phyloP scores from a whole-genome alignment of 2,329 filamentous ascomycete species.

The Hypoxylon sp. region DNA sequence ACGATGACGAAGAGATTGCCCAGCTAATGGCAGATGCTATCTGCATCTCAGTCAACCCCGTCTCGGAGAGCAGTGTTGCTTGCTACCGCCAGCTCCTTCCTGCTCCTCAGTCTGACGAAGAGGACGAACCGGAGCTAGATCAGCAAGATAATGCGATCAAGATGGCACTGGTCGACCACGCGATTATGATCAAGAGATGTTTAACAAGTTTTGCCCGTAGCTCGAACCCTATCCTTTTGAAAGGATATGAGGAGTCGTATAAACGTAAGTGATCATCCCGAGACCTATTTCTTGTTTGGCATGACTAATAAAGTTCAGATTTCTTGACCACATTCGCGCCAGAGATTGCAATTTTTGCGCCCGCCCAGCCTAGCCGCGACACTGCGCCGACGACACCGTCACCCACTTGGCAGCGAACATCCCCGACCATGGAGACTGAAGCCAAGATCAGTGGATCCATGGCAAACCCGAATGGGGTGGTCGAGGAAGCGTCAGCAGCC shows the following conservation, averaged over 20 bases:
- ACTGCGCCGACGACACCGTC: slow-evolving; percentile 56
- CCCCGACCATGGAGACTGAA: slow-evolving; percentile 48
- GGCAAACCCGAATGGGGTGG: slow-evolving; percentile 49
- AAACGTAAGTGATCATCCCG: slow-evolving; percentile 66
- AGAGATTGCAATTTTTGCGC: slow-evolving; percentile 73
- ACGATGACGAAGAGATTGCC: slow-evolving; percentile 77
- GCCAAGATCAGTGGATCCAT: slow-evolving; percentile 37
- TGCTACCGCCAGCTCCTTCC: slow-evolving; percentile 82
- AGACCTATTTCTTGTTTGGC: neutral
- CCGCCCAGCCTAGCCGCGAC: slow-evolving; percentile 59
- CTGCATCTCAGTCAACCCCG: slow-evolving; percentile 78
- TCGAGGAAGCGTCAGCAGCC: slow-evolving; percentile 63
- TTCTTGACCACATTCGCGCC: slow-evolving; percentile 73
- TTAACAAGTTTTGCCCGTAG: slow-evolving; percentile 75
- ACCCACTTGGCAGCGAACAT: slow-evolving; percentile 54
- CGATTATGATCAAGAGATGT: slow-evolving; percentile 86
- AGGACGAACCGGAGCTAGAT: slow-evolving; percentile 62
- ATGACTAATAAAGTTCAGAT: slow-evolving; percentile 55
- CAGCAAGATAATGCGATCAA: slow-evolving; percentile 82
- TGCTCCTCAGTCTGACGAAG: slow-evolving; percentile 59
- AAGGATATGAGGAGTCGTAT: slow-evolving; percentile 69
- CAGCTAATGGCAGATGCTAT: slow-evolving; percentile 80
- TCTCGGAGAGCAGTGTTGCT: slow-evolving; percentile 80
- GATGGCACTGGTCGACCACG: slow-evolving; percentile 89
- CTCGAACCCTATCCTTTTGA: slow-evolving; percentile 68